Percentiles rank a stretch among this genome's conserved stretches.
phyloP scores from a whole-genome alignment of 352 stramenopile species.

The Globisporangium iwayamae region DNA sequence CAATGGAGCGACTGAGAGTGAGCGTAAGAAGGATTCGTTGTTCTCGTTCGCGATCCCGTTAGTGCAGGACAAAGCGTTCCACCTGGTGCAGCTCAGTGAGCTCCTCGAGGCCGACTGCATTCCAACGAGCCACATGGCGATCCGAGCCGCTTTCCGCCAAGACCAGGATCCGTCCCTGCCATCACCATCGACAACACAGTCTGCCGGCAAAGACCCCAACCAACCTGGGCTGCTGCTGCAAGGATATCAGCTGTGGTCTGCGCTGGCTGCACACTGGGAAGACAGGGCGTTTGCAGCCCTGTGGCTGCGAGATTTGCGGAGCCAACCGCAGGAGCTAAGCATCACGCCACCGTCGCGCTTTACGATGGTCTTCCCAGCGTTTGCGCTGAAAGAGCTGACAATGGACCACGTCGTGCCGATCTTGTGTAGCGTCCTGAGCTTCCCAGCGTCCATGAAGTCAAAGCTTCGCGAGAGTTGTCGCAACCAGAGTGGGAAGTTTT shows the following conservation, averaged over 20 bases:
- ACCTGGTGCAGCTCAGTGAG: conserved; percentile 34
- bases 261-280: conserved; percentile 27
- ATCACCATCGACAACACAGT: neutral
- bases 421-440: conserved; percentile 24
- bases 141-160: conserved; percentile 37
- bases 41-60: conserved; percentile 35
- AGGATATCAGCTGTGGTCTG: conserved; percentile 39
- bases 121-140: conserved; percentile 28
- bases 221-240: conserved; percentile 13
- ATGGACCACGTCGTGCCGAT: conserved; percentile 34
- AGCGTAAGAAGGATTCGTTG: neutral
- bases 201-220: neutral
- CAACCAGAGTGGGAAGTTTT: conserved; percentile 43
- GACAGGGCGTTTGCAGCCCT: conserved; percentile 28
- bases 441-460: conserved; percentile 18
- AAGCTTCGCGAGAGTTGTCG: conserved; percentile 34
- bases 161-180: conserved; percentile 27
- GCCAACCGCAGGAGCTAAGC: neutral
- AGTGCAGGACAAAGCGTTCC: conserved; percentile 26
- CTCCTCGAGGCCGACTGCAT: conserved; percentile 27
- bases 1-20: neutral
- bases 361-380: conserved; percentile 18
- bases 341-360: conserved; percentile 16
- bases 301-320: conserved; percentile 17
- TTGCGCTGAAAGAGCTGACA: conserved; percentile 14